Percentiles rank a stretch among this genome's conserved stretches.
Conservation (phyloP, 345 rosid genomes). For the Bruguiera gymnorhiza region DNA sequence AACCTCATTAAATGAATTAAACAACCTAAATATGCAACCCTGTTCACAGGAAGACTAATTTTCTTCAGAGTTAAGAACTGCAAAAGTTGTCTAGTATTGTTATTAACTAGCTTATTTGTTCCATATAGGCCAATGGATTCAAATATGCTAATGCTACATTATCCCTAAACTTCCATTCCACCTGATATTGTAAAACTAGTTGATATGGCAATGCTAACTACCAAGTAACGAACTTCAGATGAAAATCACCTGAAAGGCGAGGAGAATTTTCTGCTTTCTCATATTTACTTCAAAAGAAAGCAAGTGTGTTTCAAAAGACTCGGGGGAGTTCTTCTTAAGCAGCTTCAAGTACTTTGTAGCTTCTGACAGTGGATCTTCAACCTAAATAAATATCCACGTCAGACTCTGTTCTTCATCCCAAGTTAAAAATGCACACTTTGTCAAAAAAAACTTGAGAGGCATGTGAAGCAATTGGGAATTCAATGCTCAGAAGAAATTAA, state of each 20-base stretch:
- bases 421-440: slow-evolving; percentile 3
- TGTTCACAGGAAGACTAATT: not conserved
- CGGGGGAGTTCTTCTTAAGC: slow-evolving; percentile 82
- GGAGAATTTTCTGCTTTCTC: slow-evolving; percentile 83
- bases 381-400: slow-evolving; percentile 39
- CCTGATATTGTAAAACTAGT: not conserved
- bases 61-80: not conserved
- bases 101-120: slow-evolving; percentile 3
- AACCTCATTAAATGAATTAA: not conserved
- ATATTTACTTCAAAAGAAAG: slow-evolving; percentile 95
- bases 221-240: not conserved
- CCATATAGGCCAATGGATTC: not conserved
- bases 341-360: slow-evolving; percentile 90
- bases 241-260: slow-evolving; percentile 79
- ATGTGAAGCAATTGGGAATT: not conserved
- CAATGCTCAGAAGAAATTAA: not conserved
- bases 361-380: slow-evolving; percentile 82
- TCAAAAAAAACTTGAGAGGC: not conserved
- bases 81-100: not conserved
- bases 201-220: not conserved
- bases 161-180: not conserved
- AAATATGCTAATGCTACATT: not conserved
- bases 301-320: slow-evolving; percentile 85
- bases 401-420: slow-evolving; percentile 11
- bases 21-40: not conserved